Evolutionary conservation across 1,284 basidiomycete species (phyloP).

Genomic region (Ceratobasidium sp.): DNA sequence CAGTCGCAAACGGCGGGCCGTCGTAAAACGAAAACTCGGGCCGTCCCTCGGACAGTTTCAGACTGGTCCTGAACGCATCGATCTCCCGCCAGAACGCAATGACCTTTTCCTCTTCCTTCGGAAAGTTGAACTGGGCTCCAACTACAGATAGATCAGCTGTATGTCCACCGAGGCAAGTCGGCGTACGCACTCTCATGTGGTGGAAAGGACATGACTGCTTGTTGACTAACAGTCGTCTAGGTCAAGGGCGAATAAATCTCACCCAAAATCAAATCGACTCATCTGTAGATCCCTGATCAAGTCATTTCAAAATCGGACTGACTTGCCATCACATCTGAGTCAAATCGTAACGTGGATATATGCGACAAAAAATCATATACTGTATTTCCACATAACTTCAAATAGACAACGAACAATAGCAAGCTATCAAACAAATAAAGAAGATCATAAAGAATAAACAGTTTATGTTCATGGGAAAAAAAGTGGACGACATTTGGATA

Average conservation of each 20-base stretch:
- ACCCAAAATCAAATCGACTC: conserved; percentile 36
- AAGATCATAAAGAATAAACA: conserved; percentile 32
- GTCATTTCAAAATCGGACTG: background rate
- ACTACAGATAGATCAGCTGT: conserved; percentile 60
- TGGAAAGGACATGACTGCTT: conserved; percentile 71
- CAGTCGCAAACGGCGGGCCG: conserved; percentile 97
- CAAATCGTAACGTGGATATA: background rate
- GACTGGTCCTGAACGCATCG: conserved; percentile 95
- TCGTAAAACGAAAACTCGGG: conserved; percentile 97
- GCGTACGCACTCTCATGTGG: conserved; percentile 75
- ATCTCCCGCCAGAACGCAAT: conserved; percentile 95
- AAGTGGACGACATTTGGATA: background rate
- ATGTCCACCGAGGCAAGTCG: conserved; percentile 39
- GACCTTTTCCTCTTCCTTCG: conserved; percentile 93
- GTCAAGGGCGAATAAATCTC: conserved; percentile 43
- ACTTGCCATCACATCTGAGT: conserved; percentile 6
- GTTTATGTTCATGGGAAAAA: conserved; percentile 27
- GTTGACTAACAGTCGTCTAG: conserved; percentile 27
- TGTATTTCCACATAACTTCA: conserved; percentile 35
- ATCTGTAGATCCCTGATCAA: conserved; percentile 18
- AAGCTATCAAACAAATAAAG: conserved; percentile 7
- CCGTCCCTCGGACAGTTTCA: conserved; percentile 90
- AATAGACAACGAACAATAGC: conserved; percentile 7
- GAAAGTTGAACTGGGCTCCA: conserved; percentile 84
- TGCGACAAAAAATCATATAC: conserved; percentile 4